Evolutionary conservation across 805 yeast species (phyloP), one percentile per base, ranked within the genome.

Genomic region (Lachancea dasiensis): DNA sequence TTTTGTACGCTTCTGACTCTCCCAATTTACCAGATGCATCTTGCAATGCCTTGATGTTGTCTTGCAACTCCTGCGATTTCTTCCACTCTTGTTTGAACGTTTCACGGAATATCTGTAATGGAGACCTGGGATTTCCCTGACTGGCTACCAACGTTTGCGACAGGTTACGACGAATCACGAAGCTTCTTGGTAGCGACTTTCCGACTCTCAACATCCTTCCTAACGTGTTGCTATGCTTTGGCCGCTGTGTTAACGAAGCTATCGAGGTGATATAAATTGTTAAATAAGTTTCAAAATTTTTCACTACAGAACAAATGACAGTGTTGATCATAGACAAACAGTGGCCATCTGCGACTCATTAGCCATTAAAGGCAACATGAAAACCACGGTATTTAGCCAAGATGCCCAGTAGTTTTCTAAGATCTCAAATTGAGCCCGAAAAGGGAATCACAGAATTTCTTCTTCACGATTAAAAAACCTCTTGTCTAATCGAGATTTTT

Each of bases 11-110:
- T 38, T 87, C 96, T 34, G 92, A 81, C 51, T 92, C 97, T 22
- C 95, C 86, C 60, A 92, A 73, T 52, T 87, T 78, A 27, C 95
- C 97, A 3, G 97, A 86, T 49, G 94, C 97, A 64, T 89, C 96
- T 59, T 86, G 95, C 39, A 92, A 72, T 11, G 95, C 95, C 63
- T 90, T 92, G 57, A 92, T 86, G 52, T 87, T 86, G 39, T 86
- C 87, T 56, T 89, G 94, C 43, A 92, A 72, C 60, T 92, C 97
- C 55, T 75, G 73, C 35, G 87, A 80, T 61, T 92, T 90, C 59
- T 82, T 79, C 80, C 95, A 89, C 65, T 92, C 99, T 42, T 72
- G 70, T 56, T 75, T 81, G 68, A 92, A 92, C 0, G 97, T 90
- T 46, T 92, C 94, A 48, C 86, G 77, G 61, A 92, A 92, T 39